phyloP scores from a whole-genome alignment of 78 protist genomes.

The Dictyostelium citrinum region DNA sequence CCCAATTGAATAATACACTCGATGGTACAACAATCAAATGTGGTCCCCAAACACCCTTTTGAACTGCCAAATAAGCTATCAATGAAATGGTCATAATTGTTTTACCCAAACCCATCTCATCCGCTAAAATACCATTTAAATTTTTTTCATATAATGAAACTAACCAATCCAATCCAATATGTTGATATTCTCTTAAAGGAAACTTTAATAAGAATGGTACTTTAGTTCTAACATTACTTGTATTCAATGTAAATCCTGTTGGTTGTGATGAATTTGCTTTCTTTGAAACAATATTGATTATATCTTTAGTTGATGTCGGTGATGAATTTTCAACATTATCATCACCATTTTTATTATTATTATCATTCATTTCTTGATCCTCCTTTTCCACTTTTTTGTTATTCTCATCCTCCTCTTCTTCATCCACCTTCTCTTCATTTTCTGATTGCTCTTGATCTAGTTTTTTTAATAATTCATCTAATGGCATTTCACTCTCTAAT shows the following conservation, averaged over 20 bases:
- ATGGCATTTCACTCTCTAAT: conserved; percentile 26
- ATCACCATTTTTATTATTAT: neutral
- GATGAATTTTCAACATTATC: neutral
- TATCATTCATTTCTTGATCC: neutral
- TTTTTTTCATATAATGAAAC: conserved; percentile 85
- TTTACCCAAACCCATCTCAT: conserved; percentile 97
- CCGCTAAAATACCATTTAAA: conserved; percentile 96
- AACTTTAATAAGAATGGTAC: conserved; percentile 87
- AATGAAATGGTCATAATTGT: conserved; percentile 95
- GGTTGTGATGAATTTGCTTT: conserved; percentile 65
- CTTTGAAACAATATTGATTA: neutral
- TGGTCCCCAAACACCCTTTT: conserved; percentile 86
- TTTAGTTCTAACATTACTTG: conserved; percentile 75
- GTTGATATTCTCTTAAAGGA: conserved; percentile 90
- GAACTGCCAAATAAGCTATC: conserved; percentile 94
- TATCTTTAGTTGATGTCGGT: conserved; percentile 8
- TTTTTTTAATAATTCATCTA: conserved; percentile 3
- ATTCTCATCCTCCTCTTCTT: conserved; percentile 17
- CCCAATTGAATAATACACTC: conserved; percentile 94
- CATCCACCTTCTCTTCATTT: conserved; percentile 39
- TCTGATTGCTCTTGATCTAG: neutral
- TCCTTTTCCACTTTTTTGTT: neutral
- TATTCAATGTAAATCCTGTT: conserved; percentile 87
- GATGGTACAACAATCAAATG: conserved; percentile 94
- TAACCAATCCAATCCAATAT: conserved; percentile 95